Evolutionary conservation across 2,329 filamentous ascomycete species (phyloP).

Genomic region (Trichoderma lentiforme): DNA sequence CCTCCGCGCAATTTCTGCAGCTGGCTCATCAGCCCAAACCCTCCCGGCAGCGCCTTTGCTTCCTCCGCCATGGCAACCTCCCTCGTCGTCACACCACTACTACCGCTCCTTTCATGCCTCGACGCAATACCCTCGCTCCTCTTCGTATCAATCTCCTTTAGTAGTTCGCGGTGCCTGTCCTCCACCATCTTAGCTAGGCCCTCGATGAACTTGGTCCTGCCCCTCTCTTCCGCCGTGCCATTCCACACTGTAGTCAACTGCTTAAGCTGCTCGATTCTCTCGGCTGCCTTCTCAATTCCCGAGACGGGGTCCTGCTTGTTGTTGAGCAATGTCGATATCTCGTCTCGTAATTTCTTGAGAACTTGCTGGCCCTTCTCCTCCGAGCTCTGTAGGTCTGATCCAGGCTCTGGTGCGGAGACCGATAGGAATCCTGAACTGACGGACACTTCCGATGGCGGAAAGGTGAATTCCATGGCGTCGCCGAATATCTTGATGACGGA

Average conservation of each 20-base stretch:
- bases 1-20: constrained; percentile 58
- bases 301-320: constrained; percentile 54
- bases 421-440: constrained; percentile 83
- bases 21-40: constrained; percentile 61
- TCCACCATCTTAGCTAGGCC: constrained; percentile 77
- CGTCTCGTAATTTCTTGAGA: constrained; percentile 64
- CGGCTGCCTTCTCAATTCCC: constrained; percentile 70
- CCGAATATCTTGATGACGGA: constrained; percentile 88
- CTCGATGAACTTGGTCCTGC: constrained; percentile 77
- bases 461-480: constrained; percentile 91
- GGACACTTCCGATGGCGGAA: constrained; percentile 83
- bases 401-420: constrained; percentile 79
- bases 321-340: constrained; percentile 67
- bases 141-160: constrained; percentile 48
- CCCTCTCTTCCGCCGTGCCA: constrained; percentile 92
- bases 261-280: constrained; percentile 73
- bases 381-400: constrained; percentile 59
- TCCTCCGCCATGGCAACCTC: constrained; percentile 37
- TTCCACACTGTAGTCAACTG: constrained; percentile 81
- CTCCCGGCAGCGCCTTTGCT: constrained; percentile 44
- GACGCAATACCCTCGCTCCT: constrained; percentile 28
- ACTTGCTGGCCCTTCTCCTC: constrained; percentile 86
- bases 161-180: constrained; percentile 58
- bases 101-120: constrained; percentile 28
- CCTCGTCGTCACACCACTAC: constrained; percentile 28